Evolutionary conservation across 2,329 filamentous ascomycete species (phyloP).

Genomic region (Apiospora aurea): DNA sequence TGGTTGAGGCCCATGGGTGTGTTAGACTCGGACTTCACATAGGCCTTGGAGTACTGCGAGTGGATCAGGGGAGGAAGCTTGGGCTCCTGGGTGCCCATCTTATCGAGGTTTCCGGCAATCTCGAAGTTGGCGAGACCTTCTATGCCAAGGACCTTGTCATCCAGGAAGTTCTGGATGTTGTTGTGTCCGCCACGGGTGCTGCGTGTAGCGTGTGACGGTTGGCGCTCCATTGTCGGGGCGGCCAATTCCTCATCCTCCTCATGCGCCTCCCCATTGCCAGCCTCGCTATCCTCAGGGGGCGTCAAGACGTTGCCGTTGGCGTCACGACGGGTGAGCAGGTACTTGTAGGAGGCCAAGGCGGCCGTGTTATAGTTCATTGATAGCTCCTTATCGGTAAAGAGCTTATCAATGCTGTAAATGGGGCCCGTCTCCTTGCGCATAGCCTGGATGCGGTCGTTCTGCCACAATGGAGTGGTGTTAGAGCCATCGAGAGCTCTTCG

Average conservation of each 20-base stretch:
- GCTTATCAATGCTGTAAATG: conserved; percentile 71
- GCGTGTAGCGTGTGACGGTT: conserved; percentile 68
- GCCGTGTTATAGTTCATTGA: conserved; percentile 70
- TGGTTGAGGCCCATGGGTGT: conserved; percentile 58
- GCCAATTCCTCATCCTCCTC: conserved; percentile 57
- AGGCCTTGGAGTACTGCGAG: conserved; percentile 65
- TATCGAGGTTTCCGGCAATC: conserved; percentile 64
- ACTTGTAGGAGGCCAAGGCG: conserved; percentile 67
- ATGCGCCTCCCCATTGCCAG: conserved; percentile 58
- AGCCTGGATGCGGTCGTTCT: conserved; percentile 63
- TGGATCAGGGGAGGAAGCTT: conserved; percentile 65
- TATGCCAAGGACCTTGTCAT: conserved; percentile 65
- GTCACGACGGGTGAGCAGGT: conserved; percentile 64
- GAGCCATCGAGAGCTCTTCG: conserved; percentile 63
- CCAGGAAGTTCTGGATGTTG: conserved; percentile 61
- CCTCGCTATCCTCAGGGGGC: conserved; percentile 61
- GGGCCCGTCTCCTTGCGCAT: conserved; percentile 64
- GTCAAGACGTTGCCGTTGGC: conserved; percentile 57
- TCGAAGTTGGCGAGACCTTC: conserved; percentile 68
- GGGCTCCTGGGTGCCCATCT: conserved; percentile 61
- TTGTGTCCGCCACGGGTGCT: conserved; percentile 63
- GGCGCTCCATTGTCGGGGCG: conserved; percentile 67
- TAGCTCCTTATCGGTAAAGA: conserved; percentile 75
- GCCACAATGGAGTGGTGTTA: conserved; percentile 68
- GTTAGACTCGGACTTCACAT: conserved; percentile 62